Conservation (phyloP, 2,329 filamentous ascomycete genomes). For the Chrysoporthe cubensis region DNA sequence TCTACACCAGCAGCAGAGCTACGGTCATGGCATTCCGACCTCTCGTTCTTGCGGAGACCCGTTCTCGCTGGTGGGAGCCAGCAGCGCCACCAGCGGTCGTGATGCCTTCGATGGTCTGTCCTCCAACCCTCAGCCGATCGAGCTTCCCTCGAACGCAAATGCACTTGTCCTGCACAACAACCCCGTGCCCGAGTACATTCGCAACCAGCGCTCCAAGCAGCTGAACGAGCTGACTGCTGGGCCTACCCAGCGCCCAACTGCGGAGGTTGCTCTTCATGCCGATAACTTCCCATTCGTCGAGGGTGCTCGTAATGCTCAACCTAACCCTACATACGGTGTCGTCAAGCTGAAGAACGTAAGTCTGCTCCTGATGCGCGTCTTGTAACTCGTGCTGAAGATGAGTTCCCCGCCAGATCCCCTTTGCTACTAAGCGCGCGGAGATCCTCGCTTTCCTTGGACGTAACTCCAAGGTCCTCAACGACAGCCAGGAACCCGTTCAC, state of each 20-base stretch:
- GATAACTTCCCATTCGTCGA: conserved; percentile 53
- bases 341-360: conserved; percentile 56
- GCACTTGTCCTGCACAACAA: conserved; percentile 15
- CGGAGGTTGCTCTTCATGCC: conserved; percentile 42
- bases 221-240: conserved; percentile 44
- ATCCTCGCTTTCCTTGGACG: conserved; percentile 63
- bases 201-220: conserved; percentile 40
- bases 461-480: conserved; percentile 58
- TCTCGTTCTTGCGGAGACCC: conserved; percentile 1
- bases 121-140: conserved; percentile 23
- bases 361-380: conserved; percentile 19
- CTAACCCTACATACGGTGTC: conserved; percentile 45
- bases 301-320: conserved; percentile 37
- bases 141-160: conserved; percentile 2
- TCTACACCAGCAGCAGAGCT: conserved; percentile 9
- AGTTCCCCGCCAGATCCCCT: conserved; percentile 53
- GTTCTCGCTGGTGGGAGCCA: not conserved
- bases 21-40: conserved; percentile 8
- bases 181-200: conserved; percentile 31
- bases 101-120: not conserved
- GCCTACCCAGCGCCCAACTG: conserved; percentile 39
- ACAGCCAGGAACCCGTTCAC: conserved; percentile 60
- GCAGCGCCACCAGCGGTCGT: not conserved
- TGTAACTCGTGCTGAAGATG: not conserved
- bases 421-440: conserved; percentile 55